Evolutionary conservation across 2,329 filamentous ascomycete species (phyloP), one percentile per base, ranked within the genome.

Genomic region (Aspergillus glaucus): DNA sequence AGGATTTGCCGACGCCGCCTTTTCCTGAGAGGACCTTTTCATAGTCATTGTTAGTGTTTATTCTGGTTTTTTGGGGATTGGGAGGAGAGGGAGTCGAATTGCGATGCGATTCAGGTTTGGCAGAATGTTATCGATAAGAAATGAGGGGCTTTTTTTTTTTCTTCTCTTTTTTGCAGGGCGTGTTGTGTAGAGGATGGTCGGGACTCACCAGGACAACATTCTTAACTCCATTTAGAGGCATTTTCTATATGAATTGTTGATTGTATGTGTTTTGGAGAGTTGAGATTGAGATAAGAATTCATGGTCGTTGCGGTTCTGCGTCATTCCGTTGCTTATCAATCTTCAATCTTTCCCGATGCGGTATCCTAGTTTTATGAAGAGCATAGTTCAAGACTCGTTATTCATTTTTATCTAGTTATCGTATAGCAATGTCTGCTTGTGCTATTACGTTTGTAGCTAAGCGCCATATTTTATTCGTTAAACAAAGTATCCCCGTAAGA

Each of bases 1-100:
- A 95, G 40, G 92, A 97, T 76, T 98, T 98, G 50, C 93, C 93
- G 17, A 98, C 93, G 59, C 93, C 93, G 63, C 93, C 93, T 79
- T 98, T 98, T 60, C 93, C 93, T 10, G 93, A 97, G 43, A 98
- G 85, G 54, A 92, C 79, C 75, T 81, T 32, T 24, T 17, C 17
- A 21, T 40, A 7, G 15, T n/a, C 1, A 40, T 19, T 14, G 37
- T 40, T 21, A 40, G 19, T 6, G 26, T 30, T 30, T 28, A 22
- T 22, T 22, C 22, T 22, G 4, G 4, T 30, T 30, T 10, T 12
- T 2, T 8, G 10, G 26, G 8, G 26, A 4, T 30, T 30, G 10
- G 9, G 26, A 9, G 26, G 9, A 2, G 26, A 28, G 26, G 10
- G 26, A 30, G 9, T 12, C 10, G 3, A 10, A 7, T 30, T 10